A percentile compares a stretch with the other conserved stretches of the same genome.
Conservation (phyloP, 179 eudicot species). For the Heliamphora pulchella region DNA sequence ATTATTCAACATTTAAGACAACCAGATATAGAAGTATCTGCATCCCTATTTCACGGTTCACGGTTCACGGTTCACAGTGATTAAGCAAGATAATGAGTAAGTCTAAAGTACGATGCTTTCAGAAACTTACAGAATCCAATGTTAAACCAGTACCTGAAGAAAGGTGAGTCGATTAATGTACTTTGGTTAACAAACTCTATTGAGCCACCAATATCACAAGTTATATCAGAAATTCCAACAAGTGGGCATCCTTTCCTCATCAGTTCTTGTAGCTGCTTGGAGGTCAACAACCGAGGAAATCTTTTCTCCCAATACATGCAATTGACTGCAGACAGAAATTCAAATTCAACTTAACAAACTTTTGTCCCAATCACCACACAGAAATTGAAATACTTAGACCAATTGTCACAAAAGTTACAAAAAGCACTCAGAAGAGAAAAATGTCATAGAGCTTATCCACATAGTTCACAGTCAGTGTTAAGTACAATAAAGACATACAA, state of each 20-base stretch:
- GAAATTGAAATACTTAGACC: constrained; percentile 1
- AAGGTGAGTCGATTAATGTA: constrained; percentile 83
- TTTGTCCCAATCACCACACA: not conserved
- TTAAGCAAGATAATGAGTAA: not conserved
- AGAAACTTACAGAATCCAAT: not conserved
- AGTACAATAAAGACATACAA: not conserved
- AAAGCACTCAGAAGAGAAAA: not conserved
- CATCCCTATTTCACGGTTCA: not conserved
- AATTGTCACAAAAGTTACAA: not conserved
- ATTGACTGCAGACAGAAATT: constrained; percentile 49
- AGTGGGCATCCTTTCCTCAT: constrained; percentile 58
- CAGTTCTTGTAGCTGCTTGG: constrained; percentile 67
- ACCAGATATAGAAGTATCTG: constrained; percentile 5
- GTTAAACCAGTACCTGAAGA: constrained; percentile 54
- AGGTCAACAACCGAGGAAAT: constrained; percentile 77
- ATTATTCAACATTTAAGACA: not conserved
- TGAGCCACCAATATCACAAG: constrained; percentile 95
- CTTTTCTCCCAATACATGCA: constrained; percentile 99
- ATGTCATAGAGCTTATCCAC: not conserved
- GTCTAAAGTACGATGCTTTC: not conserved
- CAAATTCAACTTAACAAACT: not conserved
- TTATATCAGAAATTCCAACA: constrained; percentile 84
- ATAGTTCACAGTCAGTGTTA: not conserved
- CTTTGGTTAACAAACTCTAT: constrained; percentile 77
- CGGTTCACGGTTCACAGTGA: not conserved